Base-by-base conservation (phyloP, 148 eudicot genomes). In the Persicaria tinctoria region DNA sequence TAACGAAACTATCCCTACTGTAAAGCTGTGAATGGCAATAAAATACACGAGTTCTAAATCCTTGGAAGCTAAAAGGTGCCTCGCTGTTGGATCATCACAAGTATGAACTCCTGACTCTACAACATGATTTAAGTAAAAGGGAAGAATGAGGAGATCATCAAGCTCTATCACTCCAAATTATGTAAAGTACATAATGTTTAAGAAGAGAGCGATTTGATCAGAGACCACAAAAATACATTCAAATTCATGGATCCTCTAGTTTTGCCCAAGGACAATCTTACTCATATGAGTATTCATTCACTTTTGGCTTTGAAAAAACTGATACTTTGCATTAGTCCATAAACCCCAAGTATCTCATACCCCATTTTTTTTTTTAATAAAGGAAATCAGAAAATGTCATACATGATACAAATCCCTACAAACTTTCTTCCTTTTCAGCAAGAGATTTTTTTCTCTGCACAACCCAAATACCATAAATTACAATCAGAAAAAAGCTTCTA, bases 71-170 rank as follows among this genome's bases (percentile, higher is more conserved):
- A 2, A 18, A 57, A 57, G 8, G 63, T 18, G 6, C 9, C 32
- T 57, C 6, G 63, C 6, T 57, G 63, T 57, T 57, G 10, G 63
- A 18, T 18, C 18, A 57, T 18, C 63, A 57, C 11, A 17, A 13
- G 47, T 12, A 41, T 64, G 70, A 64, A 64, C 14, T 32, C 9
- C n/a, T 17, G 38, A 64, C 70, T 64, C 70, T 64, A 38, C 70
- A 64, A 0, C 69, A 64, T 12, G 13, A 4, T 0, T 8, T 8
- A 38, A 38, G 12, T n/a, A 11, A 0, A 38, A 38, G 41, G 38
- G 69, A 63, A 38, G 45, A 63, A 38, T 5, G 38, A 11, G 23
- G 53, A 6, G 69, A 7, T 7, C 17, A 8, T 17, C n/a, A 38
- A 41, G 44, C 8, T 44, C 8, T 62, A 4, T 44, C 41, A 3